phyloP scores from a whole-genome alignment of 768 basidiomycete species.

The Sutorius australiensis region DNA sequence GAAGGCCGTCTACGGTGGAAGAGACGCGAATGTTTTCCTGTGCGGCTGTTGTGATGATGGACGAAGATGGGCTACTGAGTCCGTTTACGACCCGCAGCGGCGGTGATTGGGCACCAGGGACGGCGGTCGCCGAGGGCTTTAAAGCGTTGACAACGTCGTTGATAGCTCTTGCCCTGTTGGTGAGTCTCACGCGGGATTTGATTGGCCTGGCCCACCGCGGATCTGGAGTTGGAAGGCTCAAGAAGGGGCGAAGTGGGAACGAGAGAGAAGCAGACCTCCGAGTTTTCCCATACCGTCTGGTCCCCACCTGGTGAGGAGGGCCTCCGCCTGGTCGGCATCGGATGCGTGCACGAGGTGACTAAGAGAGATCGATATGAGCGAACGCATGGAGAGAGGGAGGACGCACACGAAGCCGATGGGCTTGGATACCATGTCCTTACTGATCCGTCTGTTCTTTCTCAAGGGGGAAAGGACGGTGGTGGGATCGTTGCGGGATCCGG shows the following conservation, averaged over 20 bases:
- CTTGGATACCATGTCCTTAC: slow-evolving; percentile 85
- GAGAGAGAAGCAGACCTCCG: slow-evolving; percentile 54
- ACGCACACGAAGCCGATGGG: slow-evolving; percentile 85
- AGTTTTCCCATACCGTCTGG: slow-evolving; percentile 86
- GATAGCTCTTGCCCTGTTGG: slow-evolving; percentile 65
- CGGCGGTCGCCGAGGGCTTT: slow-evolving; percentile 50
- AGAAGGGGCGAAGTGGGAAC: slow-evolving; percentile 18
- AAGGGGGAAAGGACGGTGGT: slow-evolving; percentile 29
- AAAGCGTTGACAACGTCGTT: slow-evolving; percentile 74
- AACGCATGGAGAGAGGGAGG: slow-evolving; percentile 8
- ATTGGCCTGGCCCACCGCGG: slow-evolving; percentile 87
- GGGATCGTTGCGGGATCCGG: not conserved
- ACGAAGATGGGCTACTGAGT: slow-evolving; percentile 63
- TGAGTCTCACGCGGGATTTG: slow-evolving; percentile 68
- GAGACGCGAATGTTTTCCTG: slow-evolving; percentile 58
- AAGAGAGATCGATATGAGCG: slow-evolving; percentile 20
- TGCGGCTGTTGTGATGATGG: slow-evolving; percentile 71
- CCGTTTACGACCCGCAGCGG: slow-evolving; percentile 80
- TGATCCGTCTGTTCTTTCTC: slow-evolving; percentile 64
- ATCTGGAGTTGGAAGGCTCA: slow-evolving; percentile 46
- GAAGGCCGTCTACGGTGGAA: slow-evolving; percentile 43
- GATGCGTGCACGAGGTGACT: slow-evolving; percentile 91
- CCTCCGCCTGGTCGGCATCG: slow-evolving; percentile 85
- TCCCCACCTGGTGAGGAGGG: slow-evolving; percentile 82
- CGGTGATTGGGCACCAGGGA: slow-evolving; percentile 40